Evolutionary conservation across 2,329 filamentous ascomycete genomes (phyloP).

Genomic region (Bertia moriformis): DNA sequence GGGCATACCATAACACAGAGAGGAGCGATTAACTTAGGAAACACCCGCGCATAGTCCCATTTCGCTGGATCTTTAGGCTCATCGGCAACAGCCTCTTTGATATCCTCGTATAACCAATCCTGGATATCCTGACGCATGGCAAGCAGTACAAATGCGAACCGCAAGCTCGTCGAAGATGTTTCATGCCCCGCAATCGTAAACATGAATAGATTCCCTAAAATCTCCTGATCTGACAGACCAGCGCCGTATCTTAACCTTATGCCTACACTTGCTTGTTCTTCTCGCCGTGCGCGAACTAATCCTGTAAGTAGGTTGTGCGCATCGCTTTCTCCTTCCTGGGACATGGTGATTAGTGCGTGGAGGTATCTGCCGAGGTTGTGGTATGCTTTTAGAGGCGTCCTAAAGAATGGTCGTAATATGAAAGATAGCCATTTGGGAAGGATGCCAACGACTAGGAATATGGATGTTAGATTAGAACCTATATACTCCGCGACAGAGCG

Average conservation of each 20-base stretch:
- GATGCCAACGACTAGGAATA: neutral
- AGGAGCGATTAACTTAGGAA: neutral
- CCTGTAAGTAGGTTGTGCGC: neutral
- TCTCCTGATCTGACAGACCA: neutral
- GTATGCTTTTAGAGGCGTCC: neutral
- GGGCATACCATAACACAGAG: neutral
- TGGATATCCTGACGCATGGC: neutral
- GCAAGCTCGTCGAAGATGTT: neutral
- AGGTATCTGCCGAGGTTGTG: neutral
- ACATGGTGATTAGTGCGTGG: neutral
- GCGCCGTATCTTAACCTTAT: no score
- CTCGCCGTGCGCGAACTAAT: neutral
- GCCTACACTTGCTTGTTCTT: neutral
- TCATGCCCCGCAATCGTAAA: neutral
- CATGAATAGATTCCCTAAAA: neutral
- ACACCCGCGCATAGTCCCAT: neutral
- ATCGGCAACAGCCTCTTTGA: neutral
- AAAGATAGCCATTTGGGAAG: neutral
- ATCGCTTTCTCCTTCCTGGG: neutral
- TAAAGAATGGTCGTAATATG: neutral
- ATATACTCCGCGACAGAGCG: neutral
- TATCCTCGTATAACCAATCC: constrained; percentile 1
- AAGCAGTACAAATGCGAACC: neutral
- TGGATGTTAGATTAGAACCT: neutral
- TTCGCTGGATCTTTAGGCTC: neutral